A percentile compares a stretch with the other conserved stretches of the same genome.
These are phyloP conservation scores for Lepidium africanum DNA, from an alignment of 345 rosid species.

Conservation along the genomic window DNA sequence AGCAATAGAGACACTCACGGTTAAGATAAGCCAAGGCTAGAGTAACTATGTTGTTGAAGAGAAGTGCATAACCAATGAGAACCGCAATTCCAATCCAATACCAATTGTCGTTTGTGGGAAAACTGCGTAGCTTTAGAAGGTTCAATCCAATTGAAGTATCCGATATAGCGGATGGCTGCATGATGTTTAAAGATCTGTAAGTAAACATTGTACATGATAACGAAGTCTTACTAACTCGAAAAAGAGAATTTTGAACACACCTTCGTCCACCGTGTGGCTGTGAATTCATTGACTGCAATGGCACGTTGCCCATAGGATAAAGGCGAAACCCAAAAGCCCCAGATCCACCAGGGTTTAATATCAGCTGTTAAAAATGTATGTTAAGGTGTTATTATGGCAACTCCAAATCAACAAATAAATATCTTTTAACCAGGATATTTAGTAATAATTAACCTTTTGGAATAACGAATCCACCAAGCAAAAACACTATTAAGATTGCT, in stretches of 20 bases:
- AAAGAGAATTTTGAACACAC: constrained; percentile 26
- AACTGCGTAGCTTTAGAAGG: constrained; percentile 42
- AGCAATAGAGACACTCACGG: constrained; percentile 42
- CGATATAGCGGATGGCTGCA: constrained; percentile 54
- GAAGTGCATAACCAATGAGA: constrained; percentile 44
- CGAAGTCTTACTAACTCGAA: not conserved
- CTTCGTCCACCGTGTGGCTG: constrained; percentile 70
- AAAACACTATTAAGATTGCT: constrained; percentile 46
- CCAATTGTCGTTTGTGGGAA: constrained; percentile 53
- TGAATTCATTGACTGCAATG: constrained; percentile 74
- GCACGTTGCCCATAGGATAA: constrained; percentile 76
- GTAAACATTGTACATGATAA: not conserved
- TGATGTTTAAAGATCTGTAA: not conserved
- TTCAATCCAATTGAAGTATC: constrained; percentile 51
- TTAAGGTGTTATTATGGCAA: not conserved
- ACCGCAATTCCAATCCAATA: constrained; percentile 81
- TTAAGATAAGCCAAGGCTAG: constrained; percentile 65
- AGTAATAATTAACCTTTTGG: constrained; percentile 51
- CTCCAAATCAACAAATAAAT: not conserved
- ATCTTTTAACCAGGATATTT: not conserved
- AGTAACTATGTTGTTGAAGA: constrained; percentile 69
- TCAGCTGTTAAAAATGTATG: constrained; percentile 32
- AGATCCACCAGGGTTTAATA: constrained; percentile 82
- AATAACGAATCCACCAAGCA: constrained; percentile 85
- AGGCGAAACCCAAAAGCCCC: constrained; percentile 96